A percentile compares a stretch with the other conserved stretches of the same genome.
Conservation (phyloP, 441 rosid genomes). For the Gossypium trilobum region DNA sequence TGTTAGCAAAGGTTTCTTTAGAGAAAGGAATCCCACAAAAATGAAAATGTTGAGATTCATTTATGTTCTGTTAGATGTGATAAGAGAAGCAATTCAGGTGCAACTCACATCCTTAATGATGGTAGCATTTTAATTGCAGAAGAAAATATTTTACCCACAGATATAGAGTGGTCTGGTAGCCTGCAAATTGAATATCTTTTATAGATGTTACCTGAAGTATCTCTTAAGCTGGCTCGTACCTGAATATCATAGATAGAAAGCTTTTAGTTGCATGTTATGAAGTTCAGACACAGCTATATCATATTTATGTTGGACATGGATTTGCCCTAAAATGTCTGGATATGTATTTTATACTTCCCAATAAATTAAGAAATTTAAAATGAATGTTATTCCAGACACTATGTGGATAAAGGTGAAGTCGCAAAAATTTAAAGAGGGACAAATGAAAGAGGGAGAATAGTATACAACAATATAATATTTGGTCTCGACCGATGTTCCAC, state of each 20-base stretch:
- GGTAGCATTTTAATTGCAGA: not conserved
- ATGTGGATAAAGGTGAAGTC: not conserved
- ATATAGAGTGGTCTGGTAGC: not conserved
- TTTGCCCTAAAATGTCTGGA: not conserved
- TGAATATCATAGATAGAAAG: not conserved
- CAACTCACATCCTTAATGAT: not conserved
- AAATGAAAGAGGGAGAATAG: not conserved
- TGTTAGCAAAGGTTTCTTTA: not conserved
- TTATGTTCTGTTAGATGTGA: not conserved
- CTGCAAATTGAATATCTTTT: not conserved
- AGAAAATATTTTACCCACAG: not conserved
- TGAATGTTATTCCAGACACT: not conserved
- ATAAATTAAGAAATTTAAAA: not conserved
- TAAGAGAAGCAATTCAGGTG: not conserved
- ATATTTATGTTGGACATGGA: not conserved
- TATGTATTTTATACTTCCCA: not conserved
- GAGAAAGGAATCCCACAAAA: not conserved
- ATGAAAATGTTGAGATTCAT: not conserved
- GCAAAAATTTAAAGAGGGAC: not conserved
- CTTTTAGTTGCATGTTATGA: not conserved
- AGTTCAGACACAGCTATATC: not conserved
- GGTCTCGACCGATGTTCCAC: not conserved
- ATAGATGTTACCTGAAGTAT: not conserved
- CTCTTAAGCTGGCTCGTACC: not conserved
- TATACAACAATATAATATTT: not conserved